These are phyloP conservation scores for Xylariaceae sp. DNA, from an alignment of 2,329 filamentous ascomycete species.

Conservation along the genomic window DNA sequence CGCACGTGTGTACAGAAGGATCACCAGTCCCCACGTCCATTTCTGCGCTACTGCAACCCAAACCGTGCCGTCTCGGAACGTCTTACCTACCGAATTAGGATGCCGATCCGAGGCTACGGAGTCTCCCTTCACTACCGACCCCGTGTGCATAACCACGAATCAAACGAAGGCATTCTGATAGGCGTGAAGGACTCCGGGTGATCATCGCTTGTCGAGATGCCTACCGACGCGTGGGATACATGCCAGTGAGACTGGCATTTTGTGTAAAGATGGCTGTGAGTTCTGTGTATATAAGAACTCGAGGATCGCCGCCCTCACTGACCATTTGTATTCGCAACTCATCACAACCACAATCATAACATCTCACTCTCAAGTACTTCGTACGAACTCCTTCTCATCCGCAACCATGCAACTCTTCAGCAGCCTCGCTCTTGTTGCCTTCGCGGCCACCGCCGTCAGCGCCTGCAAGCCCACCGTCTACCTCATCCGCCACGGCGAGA, in stretches of 20 bases:
- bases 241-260: background rate
- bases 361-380: background rate
- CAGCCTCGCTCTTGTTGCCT: slow-evolving; percentile 5
- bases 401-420: slow-evolving; percentile 15
- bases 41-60: background rate
- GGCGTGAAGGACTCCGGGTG: no score
- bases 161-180: background rate
- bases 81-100: background rate
- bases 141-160: background rate
- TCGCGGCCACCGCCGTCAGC: slow-evolving; percentile 8
- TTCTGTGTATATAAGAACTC: background rate
- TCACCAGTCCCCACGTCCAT: background rate
- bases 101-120: background rate
- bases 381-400: background rate
- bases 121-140: background rate
- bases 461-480: slow-evolving; percentile 47
- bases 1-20: background rate
- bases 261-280: background rate
- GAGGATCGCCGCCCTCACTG: background rate
- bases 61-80: background rate
- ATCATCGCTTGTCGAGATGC: no score
- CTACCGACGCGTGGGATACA: background rate
- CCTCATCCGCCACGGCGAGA: slow-evolving; percentile 60
- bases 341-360: background rate
- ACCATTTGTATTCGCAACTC: background rate